Evolutionary conservation across 179 eudicot species (phyloP).

Genomic region (Gypsophila paniculata): DNA sequence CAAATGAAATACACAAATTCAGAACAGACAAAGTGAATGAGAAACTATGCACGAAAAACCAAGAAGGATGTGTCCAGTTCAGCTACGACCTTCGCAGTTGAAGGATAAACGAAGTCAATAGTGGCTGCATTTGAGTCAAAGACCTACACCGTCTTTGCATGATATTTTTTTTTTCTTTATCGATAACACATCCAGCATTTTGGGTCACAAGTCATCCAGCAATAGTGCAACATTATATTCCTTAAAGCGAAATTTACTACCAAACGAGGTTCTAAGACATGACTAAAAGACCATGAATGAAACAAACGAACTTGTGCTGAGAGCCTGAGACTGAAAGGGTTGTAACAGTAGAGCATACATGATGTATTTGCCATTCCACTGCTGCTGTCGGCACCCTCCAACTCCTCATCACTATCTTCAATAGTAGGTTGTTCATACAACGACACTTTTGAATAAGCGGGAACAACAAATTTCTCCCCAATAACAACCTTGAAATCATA

Average conservation of each 20-base stretch:
- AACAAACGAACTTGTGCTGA: not conserved
- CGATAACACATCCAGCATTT: not conserved
- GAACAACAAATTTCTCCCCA: slow-evolving; percentile 74
- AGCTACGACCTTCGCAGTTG: not conserved
- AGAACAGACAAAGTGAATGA: not conserved
- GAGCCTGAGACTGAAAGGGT: not conserved
- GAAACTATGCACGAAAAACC: not conserved
- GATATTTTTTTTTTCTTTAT: not conserved
- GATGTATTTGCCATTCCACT: slow-evolving; percentile 48
- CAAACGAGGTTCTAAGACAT: slow-evolving; percentile 4
- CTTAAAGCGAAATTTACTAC: not conserved
- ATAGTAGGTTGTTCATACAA: slow-evolving; percentile 67
- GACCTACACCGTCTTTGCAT: too few species aligned
- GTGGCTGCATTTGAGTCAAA: not conserved
- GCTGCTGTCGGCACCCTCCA: slow-evolving; percentile 85
- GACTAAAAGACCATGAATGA: not conserved
- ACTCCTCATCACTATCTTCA: slow-evolving; percentile 96
- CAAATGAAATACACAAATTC: slow-evolving; percentile 19
- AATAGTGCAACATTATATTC: too few species aligned
- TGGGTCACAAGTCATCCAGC: not conserved
- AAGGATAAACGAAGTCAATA: not conserved
- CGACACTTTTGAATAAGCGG: slow-evolving; percentile 93
- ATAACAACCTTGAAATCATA: slow-evolving; percentile 53
- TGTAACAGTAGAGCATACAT: slow-evolving; percentile 36
- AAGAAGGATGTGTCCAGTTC: not conserved